Conservation (phyloP, 75 land plant genomes). For the Azolla pinnata region DNA sequence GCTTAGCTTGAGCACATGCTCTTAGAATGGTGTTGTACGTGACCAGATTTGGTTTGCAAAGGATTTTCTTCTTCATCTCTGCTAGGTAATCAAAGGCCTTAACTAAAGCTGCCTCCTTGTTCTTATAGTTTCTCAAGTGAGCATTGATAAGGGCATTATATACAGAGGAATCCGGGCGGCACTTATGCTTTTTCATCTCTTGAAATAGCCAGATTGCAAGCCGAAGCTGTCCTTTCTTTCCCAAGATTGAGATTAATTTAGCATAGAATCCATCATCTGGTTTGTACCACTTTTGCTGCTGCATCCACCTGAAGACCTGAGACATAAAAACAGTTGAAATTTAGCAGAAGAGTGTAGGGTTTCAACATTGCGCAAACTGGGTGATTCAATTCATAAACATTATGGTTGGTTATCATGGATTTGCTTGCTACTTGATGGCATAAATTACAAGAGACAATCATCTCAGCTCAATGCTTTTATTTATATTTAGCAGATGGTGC, state of each 20-base stretch:
- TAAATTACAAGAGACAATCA: not conserved
- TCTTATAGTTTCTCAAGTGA: constrained; percentile 48
- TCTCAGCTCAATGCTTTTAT: not conserved
- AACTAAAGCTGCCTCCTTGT: constrained; percentile 52
- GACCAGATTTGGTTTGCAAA: constrained; percentile 70
- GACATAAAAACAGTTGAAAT: not conserved
- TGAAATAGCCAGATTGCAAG: constrained; percentile 87
- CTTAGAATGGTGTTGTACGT: constrained; percentile 86
- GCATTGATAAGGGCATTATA: constrained; percentile 81
- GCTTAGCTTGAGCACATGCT: constrained; percentile 73
- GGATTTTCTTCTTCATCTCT: constrained; percentile 65
- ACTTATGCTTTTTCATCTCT: constrained; percentile 74
- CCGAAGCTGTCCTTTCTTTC: constrained; percentile 69
- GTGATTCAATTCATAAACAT: not conserved
- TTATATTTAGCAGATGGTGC: not conserved
- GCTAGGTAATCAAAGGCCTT: constrained; percentile 63
- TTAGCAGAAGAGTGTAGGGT: constrained; percentile 1
- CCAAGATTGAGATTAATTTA: constrained; percentile 83
- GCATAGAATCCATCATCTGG: constrained; percentile 80
- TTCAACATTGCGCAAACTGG: not conserved
- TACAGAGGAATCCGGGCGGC: constrained; percentile 77
- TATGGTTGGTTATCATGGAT: not conserved
- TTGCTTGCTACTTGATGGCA: not conserved
- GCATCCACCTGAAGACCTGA: constrained; percentile 98
- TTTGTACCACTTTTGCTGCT: constrained; percentile 75